Evolutionary conservation across 768 basidiomycete genomes (phyloP), one percentile per base, ranked within the genome.

Genomic region (Kwoniella botswanensis): DNA sequence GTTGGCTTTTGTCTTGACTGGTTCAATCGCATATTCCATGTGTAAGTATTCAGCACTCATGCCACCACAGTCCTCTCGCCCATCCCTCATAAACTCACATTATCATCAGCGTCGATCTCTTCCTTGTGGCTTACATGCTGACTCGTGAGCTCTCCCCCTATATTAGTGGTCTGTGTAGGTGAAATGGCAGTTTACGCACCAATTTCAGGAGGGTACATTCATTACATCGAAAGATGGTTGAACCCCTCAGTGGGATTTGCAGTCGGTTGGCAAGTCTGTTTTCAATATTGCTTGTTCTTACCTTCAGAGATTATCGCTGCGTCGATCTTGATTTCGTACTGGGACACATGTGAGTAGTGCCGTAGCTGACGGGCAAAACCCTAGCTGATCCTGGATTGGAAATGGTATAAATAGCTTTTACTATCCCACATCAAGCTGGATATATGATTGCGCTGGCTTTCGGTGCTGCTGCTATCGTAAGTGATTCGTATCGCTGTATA

Each of bases 181-280:
- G 92, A 93, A 84, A 90, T 92, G 91, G 90, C 91, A n/a, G 88
- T 90, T 3, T 88, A 88, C 83, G 91, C 90, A 1, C 91, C 91
- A 2, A 88, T 92, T 59, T 90, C 91, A 3, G 92, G 92, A 18
- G 89, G 90, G 0, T 92, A 91, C 79, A 90, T 90, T 21, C 90
- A 74, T 54, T 74, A 65, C 55, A 67, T 71, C 62, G 72, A 74
- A 50, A 59, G 68, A 46, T 71, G 68, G 86, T 79, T 68, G n/a
- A 81, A 83, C 65, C 84, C 84, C 13, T 74, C 79, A 0, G 74
- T 80, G 22, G 84, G 84, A 12, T 84, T 85, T 70, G 79, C 81
- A 0, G 41, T 71, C 26, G 74, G 74, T 9, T 75, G 71, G 71
- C 83, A 84, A 65, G 84, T 82, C 71, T 83, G 82, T 71, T 86